Conservation (phyloP, 345 rosid species). For the Moringa oleifera region DNA sequence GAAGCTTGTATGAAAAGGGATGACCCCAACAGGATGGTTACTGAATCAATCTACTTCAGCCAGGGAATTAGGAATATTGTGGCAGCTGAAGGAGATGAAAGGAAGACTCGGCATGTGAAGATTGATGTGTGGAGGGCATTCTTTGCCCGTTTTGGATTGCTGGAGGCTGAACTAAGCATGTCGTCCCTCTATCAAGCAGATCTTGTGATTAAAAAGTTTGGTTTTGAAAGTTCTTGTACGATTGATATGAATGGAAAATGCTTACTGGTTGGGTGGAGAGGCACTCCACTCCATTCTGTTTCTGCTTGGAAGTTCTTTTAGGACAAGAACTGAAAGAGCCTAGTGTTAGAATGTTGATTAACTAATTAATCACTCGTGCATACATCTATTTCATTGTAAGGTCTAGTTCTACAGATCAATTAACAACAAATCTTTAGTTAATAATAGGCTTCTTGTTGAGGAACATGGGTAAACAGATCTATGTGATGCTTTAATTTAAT, state of each 20-base stretch:
- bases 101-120: slow-evolving; percentile 77
- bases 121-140: slow-evolving; percentile 53
- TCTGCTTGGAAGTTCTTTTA: slow-evolving; percentile 55
- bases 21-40: slow-evolving; percentile 59
- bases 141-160: slow-evolving; percentile 46
- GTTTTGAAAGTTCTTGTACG: slow-evolving; percentile 48
- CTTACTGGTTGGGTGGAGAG: slow-evolving; percentile 85
- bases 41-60: slow-evolving; percentile 56
- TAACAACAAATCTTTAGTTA: too few species aligned
- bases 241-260: slow-evolving; percentile 76
- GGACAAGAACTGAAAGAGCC: background rate
- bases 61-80: slow-evolving; percentile 69
- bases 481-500: background rate
- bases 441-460: background rate
- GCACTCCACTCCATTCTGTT: slow-evolving; percentile 65
- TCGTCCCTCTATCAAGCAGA: slow-evolving; percentile 84
- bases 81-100: slow-evolving; percentile 64
- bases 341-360: background rate
- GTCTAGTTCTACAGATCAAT: background rate
- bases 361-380: too few species aligned
- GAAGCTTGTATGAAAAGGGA: slow-evolving; percentile 43
- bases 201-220: slow-evolving; percentile 52
- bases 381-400: too few species aligned
- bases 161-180: slow-evolving; percentile 61
- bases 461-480: background rate